Evolutionary conservation across 1,284 basidiomycete species (phyloP), one percentile per base, ranked within the genome.

Genomic region (Ganoderma resinaceum): DNA sequence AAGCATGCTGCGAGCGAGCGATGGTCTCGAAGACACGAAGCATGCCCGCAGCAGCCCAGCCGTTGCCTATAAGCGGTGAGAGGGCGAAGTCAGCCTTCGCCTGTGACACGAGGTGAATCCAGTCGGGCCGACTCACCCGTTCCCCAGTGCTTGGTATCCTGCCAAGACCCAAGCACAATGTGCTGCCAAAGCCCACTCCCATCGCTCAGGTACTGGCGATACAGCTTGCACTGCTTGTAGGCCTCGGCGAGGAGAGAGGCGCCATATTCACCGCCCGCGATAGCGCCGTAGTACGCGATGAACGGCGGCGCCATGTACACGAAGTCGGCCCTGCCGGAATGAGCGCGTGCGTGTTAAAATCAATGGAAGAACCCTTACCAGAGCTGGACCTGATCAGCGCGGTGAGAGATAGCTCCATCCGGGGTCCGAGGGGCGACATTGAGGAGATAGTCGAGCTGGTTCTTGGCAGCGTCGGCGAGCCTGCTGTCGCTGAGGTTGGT

Each of bases 271-370:
- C 87, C 82, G 33, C 80, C 79, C 73, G 82, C 71, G 23, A 85
- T 70, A 5, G 82, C 82, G 8, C 90, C 94, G 73, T 89, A 94
- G 78, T 90, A 92, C 2, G 94, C 92, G 49, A 95, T 82, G 79
- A 94, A 95, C 1, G 93, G 92, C 3, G 93, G 92, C 1, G 86
- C 89, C 91, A 93, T 91, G 80, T 91, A 91, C 0, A 89, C 78
- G 70, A 85, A 90, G 76, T 89, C 88, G 18, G 87, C 80, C 87
- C 85, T 86, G 65, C 61, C 5, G 20, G 26, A 58, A 33, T 62
- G n/a, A 69, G 42, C 38, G 6, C 52, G 42, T 29, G 62, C 63
- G 35, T 49, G 29, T 4, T 26, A 16, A 20, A 12, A 43, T 37
- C 42, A 52, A n/a, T n/a, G 53, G 2, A 65, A 31, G 9, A 31